phyloP scores from a whole-genome alignment of 176 grass and related monocot species.

The Carex kokanica region DNA sequence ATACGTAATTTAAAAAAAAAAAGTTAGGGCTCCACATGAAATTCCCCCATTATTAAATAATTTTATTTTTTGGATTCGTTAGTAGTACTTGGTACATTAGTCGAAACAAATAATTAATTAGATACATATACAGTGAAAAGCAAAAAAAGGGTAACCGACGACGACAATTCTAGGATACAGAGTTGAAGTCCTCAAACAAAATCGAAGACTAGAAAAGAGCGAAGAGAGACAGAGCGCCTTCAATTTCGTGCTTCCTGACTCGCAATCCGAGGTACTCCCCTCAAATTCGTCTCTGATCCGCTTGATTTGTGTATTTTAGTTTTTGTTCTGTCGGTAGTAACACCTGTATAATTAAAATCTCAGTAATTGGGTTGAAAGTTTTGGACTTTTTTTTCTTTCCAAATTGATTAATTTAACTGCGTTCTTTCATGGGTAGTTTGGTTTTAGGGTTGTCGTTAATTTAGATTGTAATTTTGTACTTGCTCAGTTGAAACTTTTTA shows the following conservation, averaged over 20 bases:
- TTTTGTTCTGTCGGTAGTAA: neutral
- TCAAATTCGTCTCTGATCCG: neutral
- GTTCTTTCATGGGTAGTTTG: neutral
- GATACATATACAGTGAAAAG: neutral
- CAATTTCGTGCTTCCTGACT: neutral
- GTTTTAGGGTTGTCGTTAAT: slow-evolving; percentile 7
- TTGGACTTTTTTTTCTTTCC: neutral
- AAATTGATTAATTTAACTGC: neutral
- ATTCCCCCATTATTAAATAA: neutral
- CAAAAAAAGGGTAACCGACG: neutral
- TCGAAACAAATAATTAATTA: neutral
- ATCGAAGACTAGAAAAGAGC: neutral
- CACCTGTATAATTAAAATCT: neutral
- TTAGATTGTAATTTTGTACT: neutral
- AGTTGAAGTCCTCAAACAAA: neutral
- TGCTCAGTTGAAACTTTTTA: neutral
- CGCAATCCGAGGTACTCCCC: neutral
- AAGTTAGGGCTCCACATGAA: too few relatives aligned
- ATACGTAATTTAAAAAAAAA: too few relatives aligned
- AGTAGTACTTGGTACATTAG: neutral
- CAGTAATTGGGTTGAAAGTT: neutral
- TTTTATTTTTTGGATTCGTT: neutral
- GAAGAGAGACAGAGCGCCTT: neutral
- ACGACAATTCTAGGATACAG: neutral
- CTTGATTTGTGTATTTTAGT: neutral